phyloP scores from a whole-genome alignment of 164 flowering plant genomes.

The Magnolia sinica region DNA sequence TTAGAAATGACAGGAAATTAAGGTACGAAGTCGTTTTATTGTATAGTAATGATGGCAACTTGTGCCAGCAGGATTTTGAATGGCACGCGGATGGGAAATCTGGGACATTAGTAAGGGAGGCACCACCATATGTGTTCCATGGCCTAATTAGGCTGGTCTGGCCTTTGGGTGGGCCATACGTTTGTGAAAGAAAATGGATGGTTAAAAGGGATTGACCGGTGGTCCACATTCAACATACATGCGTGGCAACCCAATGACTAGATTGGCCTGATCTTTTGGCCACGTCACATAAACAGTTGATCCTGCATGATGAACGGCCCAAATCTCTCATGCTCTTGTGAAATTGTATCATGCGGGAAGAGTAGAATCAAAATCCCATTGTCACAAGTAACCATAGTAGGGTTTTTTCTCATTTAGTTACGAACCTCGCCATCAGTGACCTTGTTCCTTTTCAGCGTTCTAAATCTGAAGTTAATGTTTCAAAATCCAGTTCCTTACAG shows the following conservation, averaged over 20 bases:
- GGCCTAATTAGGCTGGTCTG: neutral
- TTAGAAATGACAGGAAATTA: neutral
- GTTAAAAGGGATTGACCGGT: neutral
- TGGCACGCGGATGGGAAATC: neutral
- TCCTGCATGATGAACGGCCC: neutral
- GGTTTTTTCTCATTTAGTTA: slow-evolving; percentile 2
- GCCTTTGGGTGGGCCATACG: neutral
- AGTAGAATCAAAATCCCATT: neutral
- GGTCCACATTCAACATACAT: neutral
- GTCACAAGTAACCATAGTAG: neutral
- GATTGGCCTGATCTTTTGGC: neutral
- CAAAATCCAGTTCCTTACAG: slow-evolving; percentile 9
- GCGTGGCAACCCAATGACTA: neutral
- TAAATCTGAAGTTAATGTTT: slow-evolving; percentile 48
- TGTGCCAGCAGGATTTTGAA: neutral
- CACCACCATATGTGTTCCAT: neutral
- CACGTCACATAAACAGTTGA: neutral
- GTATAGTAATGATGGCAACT: neutral
- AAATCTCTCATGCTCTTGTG: neutral
- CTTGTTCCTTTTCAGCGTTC: slow-evolving; percentile 54
- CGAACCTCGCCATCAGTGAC: slow-evolving; percentile 78
- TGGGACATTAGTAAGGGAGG: neutral
- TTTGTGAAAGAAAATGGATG: neutral
- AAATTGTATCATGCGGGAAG: neutral
- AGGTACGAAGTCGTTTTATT: neutral